Evolutionary conservation across 345 rosid genomes (phyloP).

Genomic region (Gossypium longicalyx): DNA sequence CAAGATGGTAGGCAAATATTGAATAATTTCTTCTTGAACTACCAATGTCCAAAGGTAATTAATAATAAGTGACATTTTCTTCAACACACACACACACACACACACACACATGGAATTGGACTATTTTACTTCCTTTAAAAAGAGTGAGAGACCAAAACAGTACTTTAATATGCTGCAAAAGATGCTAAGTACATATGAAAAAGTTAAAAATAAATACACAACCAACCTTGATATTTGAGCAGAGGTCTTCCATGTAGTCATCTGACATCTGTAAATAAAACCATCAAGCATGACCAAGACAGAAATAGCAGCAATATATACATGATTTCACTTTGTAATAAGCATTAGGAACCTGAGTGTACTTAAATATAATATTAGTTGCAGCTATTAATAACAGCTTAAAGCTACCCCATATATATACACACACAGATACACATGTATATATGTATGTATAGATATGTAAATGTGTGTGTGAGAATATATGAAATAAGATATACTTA

Average conservation of each 20-base stretch:
- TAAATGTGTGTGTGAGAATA: neutral
- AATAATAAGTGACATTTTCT: neutral
- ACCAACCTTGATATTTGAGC: slow-evolving; percentile 8
- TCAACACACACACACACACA: neutral
- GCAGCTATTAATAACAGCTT: neutral
- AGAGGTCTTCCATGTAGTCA: neutral
- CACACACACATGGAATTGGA: neutral
- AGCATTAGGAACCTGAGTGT: neutral
- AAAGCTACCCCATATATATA: neutral
- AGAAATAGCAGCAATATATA: neutral
- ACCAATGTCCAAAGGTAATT: neutral
- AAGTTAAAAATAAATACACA: neutral
- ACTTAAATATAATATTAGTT: neutral
- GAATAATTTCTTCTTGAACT: neutral
- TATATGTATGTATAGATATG: no score
- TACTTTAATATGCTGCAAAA: neutral
- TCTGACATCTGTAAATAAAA: slow-evolving; percentile 1
- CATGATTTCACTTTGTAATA: neutral
- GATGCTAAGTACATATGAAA: neutral
- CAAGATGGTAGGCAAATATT: neutral
- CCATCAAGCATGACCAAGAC: neutral
- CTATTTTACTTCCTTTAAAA: neutral
- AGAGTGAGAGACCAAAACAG: neutral
- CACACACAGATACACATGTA: neutral
- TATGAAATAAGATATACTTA: slow-evolving; percentile 16